These are phyloP conservation scores for Sambucus nigra DNA, from an alignment of 129 eudicot species.

Conservation along the genomic window DNA sequence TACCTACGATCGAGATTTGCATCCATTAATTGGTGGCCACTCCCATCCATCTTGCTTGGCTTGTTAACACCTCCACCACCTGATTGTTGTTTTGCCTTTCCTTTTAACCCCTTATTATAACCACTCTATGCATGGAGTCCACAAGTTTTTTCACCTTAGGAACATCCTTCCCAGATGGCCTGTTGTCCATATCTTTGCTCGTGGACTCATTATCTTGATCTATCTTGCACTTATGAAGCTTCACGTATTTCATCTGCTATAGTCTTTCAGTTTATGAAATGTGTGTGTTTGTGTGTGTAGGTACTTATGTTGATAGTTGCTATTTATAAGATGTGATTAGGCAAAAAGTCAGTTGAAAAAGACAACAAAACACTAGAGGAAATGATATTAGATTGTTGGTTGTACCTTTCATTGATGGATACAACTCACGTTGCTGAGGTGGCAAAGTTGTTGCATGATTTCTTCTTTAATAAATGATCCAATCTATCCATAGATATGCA, in stretches of 20 bases:
- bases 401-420: conserved; percentile 5
- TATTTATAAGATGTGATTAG: neutral
- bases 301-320: neutral
- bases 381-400: conserved; percentile 6
- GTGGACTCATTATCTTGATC: neutral
- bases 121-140: conserved; percentile 12
- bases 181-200: neutral
- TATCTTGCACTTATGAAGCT: conserved; percentile 6
- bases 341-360: neutral
- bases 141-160: conserved; percentile 12
- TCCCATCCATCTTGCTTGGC: no score
- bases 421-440: neutral
- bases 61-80: no score
- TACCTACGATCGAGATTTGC: no score
- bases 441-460: neutral
- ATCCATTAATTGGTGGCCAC: no score
- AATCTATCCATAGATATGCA: no score
- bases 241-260: conserved; percentile 6
- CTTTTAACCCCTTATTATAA: neutral
- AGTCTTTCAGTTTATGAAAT: neutral
- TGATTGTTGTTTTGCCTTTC: no score
- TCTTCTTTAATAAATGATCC: no score
- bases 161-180: neutral
- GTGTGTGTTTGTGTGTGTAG: neutral
- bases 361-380: neutral